These are phyloP conservation scores for Lithocarpus polystachyus DNA, from an alignment of 306 rosid species.

Conservation along the genomic window DNA sequence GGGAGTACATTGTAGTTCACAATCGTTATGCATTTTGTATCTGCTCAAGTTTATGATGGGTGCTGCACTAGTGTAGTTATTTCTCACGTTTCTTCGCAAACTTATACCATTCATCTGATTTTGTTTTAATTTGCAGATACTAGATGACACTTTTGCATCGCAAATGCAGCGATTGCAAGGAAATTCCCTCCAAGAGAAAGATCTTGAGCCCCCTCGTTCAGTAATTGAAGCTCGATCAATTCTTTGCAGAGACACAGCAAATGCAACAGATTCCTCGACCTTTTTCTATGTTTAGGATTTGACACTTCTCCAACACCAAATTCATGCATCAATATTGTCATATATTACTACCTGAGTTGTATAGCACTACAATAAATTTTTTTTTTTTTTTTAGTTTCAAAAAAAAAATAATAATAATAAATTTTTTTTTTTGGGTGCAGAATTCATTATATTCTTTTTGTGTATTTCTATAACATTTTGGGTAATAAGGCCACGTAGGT, in stretches of 20 bases:
- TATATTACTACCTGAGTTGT: not conserved
- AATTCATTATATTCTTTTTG: not conserved
- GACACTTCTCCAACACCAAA: not conserved
- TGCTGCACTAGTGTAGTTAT: not conserved
- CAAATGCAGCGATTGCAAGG: slow-evolving; percentile 92
- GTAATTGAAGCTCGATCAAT: slow-evolving; percentile 90
- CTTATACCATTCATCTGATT: not conserved
- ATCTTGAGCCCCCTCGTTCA: slow-evolving; percentile 91
- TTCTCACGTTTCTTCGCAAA: not conserved
- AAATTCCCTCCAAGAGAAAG: slow-evolving; percentile 86
- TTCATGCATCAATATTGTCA: not conserved
- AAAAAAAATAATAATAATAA: too few relatives aligned
- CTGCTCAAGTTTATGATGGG: not conserved
- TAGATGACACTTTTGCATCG: slow-evolving; percentile 95
- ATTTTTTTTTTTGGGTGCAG: not conserved
- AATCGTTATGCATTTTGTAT: not conserved
- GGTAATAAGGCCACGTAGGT: too few relatives aligned
- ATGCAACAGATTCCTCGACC: slow-evolving; percentile 54
- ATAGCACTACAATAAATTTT: not conserved
- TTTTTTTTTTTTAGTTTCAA: too few relatives aligned
- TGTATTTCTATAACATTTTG: too few relatives aligned
- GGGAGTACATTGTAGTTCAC: not conserved
- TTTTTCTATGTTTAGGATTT: slow-evolving; percentile 50
- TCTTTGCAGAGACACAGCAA: slow-evolving; percentile 77
- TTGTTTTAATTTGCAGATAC: slow-evolving; percentile 51